Base-by-base conservation (phyloP, 2,329 filamentous ascomycete species). In the Nothopassalora personata region DNA sequence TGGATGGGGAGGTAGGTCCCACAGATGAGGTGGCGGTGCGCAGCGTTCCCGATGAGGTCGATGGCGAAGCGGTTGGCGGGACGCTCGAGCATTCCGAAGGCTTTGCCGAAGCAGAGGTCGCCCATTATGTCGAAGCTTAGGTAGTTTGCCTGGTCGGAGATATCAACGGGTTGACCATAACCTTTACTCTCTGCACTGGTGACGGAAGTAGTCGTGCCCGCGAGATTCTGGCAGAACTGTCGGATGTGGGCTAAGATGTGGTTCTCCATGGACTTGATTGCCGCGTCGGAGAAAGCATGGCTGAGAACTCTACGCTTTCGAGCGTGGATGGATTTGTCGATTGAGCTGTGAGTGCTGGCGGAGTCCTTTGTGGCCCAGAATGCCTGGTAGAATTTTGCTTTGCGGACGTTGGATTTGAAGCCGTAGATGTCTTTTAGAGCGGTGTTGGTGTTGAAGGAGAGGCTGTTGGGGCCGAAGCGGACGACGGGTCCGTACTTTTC, bases 381-480 rank as follows among this genome's bases (percentile, higher is more conserved):
- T 1, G 78, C 76, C 27, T 72, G 71, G 66, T 82, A 81, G 63
- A 78, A 80, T 36, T 75, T 70, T 1, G 77, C 75, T 62, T 82
- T 82, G 39, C 75, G 74, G 13, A 81, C 76, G 62, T 81, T 80
- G 47, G 75, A 70, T 28, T 75, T 72, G 70, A 75, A 75, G 33
- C 77, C 74, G 64, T 82, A 81, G 67, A 83, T 80, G 8, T 77
- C 74, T 59, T 79, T 78, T 18, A 90, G 77, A 0, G 88, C 87
- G 7, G 81, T 81, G 61, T 82, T 82, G 56, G 85, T 86, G 79
- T 94, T 93, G 76, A 95, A 84, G 0, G 86, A 90, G 46, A 96
- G 76, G 60, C 83, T 84, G 73, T 91, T 90, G 48, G 90, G 90
- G 0, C 88, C 88, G 64, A 88, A 89, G 30, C 90, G 88, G n/a